Conservation (phyloP, 164 flowering plant species). For the Vitis cinerea region DNA sequence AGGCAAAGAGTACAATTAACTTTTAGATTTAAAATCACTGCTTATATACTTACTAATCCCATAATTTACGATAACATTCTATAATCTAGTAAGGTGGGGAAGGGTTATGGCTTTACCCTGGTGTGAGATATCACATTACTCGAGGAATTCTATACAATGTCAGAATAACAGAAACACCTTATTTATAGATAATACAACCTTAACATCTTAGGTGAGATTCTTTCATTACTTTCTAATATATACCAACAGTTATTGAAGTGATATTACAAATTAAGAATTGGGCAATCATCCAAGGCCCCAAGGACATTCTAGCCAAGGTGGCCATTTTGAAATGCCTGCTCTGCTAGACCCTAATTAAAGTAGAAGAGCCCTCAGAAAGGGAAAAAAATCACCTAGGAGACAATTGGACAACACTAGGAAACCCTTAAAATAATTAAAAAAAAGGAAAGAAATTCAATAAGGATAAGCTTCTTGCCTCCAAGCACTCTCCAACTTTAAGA, state of each 20-base stretch:
- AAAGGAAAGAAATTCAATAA: not conserved
- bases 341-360: not conserved
- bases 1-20: too few species aligned
- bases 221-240: not conserved
- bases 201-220: not conserved
- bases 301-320: not conserved
- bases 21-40: too few species aligned
- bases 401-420: not conserved
- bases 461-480: constrained; percentile 63
- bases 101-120: too few species aligned
- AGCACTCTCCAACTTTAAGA: constrained; percentile 84
- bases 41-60: too few species aligned
- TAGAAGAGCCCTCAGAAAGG: not conserved
- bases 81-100: too few species aligned
- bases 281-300: not conserved
- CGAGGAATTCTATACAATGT: too few species aligned
- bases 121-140: too few species aligned
- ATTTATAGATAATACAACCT: not conserved
- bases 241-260: not conserved
- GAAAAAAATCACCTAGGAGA: not conserved
- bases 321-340: not conserved
- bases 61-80: too few species aligned
- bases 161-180: not conserved
- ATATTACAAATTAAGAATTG: not conserved
- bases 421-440: not conserved